Evolutionary conservation across 495 filamentous ascomycete genomes (phyloP).

Genomic region (Daldinia vernicosa): DNA sequence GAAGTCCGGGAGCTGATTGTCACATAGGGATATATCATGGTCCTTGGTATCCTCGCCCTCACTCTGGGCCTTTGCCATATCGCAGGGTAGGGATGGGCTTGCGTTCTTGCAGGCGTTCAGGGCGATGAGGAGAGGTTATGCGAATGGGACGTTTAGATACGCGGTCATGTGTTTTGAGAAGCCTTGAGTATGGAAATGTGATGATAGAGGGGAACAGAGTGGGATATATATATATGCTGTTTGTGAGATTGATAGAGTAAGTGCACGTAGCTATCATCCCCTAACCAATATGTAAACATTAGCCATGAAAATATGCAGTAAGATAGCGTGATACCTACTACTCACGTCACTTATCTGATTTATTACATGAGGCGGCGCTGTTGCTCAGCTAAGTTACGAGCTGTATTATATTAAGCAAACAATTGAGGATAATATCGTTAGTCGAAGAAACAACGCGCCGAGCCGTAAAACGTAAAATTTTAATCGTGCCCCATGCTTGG

Average conservation of each 20-base stretch:
- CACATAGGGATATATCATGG: conserved; percentile 67
- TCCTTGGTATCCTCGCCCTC: conserved; percentile 63
- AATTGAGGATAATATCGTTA: not conserved
- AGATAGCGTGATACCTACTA: not conserved
- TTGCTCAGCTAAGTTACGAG: not conserved
- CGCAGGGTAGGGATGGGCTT: conserved; percentile 65
- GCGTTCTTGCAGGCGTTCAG: conserved; percentile 67
- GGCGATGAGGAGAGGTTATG: conserved; percentile 66
- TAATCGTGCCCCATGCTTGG: not conserved
- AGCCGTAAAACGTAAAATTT: not conserved
- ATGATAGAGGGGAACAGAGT: not conserved
- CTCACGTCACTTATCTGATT: not conserved
- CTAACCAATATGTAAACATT: not conserved
- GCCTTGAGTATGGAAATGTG: conserved; percentile 22
- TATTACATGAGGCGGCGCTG: too few relatives aligned
- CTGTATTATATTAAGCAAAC: not conserved
- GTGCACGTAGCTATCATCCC: not conserved
- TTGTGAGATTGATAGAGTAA: not conserved
- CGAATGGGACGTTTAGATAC: conserved; percentile 65
- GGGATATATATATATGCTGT: not conserved
- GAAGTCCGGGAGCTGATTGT: not conserved
- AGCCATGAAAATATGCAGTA: not conserved
- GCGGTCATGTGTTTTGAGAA: conserved; percentile 66
- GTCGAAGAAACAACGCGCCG: not conserved
- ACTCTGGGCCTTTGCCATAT: conserved; percentile 65